Evolutionary conservation across 768 basidiomycete genomes (phyloP), one percentile per base, ranked within the genome.

Genomic region (Solioccasus polychromus): DNA sequence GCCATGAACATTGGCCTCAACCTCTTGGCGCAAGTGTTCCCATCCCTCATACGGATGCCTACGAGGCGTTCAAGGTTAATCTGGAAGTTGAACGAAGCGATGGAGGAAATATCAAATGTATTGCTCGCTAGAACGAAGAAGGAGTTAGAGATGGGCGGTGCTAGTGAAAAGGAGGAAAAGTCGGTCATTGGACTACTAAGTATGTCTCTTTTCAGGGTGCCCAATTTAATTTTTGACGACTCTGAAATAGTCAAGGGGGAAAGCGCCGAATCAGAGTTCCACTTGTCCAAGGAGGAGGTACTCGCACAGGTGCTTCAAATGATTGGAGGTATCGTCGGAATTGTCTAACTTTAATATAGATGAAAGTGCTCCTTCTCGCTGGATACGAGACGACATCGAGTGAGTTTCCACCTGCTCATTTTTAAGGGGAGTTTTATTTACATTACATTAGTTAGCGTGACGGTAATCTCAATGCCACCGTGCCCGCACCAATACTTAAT

Each of bases 81-180:
- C 11, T 39, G 44, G 26, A 61, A 66, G 17, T 35, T 78, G 24
- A 62, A 61, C 19, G 3, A 10, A 12, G 69, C 69, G 1, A 67
- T 76, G 67, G 57, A 60, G 2, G 61, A 60, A 2, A 75, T 78
- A 31, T 76, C 72, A 0, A 63, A 67, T 32, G 60, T 60, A 5
- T 49, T 79, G 2, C 47, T 78, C 5, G 60, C 66, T 20, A 63
- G 67, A 46, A 71, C 64, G 6, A 60, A 67, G 44, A 55, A 58
- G 30, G 73, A 67, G 37, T 53, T 63, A 28, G 64, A 66, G 9
- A 45, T 52, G 0, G 50, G 50, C 15, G 50, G 54, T 0, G 48
- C 57, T 25, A 54, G 42, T 1, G 58, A 39, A n/a, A 50, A 60
- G 24, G 60, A 55, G 19, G 62, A 62, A 4, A 57, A 45, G 22